phyloP scores from a whole-genome alignment of 495 filamentous ascomycete species.

The Penicillium lividum region DNA sequence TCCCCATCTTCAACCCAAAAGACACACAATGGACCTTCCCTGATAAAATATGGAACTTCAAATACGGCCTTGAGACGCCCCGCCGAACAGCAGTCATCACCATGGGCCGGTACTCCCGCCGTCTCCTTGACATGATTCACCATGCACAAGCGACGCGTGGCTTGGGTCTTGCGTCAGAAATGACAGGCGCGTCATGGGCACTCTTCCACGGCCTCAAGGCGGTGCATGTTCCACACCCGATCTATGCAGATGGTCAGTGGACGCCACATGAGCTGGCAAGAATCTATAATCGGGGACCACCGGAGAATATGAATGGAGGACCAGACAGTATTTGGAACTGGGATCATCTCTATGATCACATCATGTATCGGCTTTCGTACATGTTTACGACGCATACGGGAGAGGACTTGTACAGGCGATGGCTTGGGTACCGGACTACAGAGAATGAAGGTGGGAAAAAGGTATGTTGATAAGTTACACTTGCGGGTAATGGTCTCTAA shows the following conservation, averaged over 20 bases:
- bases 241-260: constrained; percentile 58
- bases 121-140: constrained; percentile 39
- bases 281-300: constrained; percentile 25
- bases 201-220: constrained; percentile 70
- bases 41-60: constrained; percentile 45
- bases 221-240: constrained; percentile 53
- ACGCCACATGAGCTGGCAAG: constrained; percentile 24
- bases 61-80: constrained; percentile 47
- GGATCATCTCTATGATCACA: constrained; percentile 26
- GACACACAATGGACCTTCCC: constrained; percentile 64
- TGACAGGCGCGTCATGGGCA: constrained; percentile 65
- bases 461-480: constrained; percentile 7
- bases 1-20: constrained; percentile 68
- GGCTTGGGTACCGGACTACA: constrained; percentile 27
- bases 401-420: constrained; percentile 28
- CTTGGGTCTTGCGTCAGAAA: constrained; percentile 66
- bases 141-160: constrained; percentile 34
- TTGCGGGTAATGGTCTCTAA: not conserved
- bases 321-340: constrained; percentile 28
- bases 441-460: constrained; percentile 25
- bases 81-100: constrained; percentile 68
- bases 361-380: constrained; percentile 31
- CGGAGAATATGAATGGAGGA: constrained; percentile 29
- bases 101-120: constrained; percentile 61
- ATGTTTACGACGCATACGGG: constrained; percentile 32